phyloP scores from a whole-genome alignment of 1,284 basidiomycete genomes.

The Apiotrichum gracile region DNA sequence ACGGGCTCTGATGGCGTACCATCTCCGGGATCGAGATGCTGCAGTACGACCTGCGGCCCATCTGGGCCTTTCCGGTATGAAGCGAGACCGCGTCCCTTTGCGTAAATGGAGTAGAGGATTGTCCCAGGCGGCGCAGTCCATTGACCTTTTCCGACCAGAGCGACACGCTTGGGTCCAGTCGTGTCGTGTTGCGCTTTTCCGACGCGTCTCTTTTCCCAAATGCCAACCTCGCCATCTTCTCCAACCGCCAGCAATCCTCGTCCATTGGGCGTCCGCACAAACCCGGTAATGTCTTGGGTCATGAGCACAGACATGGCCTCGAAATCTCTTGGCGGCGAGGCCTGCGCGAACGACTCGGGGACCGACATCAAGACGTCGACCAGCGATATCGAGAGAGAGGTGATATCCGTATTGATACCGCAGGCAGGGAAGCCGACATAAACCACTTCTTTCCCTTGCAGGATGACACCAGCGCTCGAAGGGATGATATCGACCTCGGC shows the following conservation, averaged over 20 bases:
- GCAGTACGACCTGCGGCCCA: slow-evolving; percentile 26
- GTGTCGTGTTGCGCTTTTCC: slow-evolving; percentile 20
- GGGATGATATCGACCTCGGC: not conserved
- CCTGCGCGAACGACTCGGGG: slow-evolving; percentile 6
- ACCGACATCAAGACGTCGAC: slow-evolving; percentile 19
- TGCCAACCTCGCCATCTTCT: slow-evolving; percentile 32
- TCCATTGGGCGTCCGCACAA: slow-evolving; percentile 46
- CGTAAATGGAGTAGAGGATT: slow-evolving; percentile 33
- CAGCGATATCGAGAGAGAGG: slow-evolving; percentile 16
- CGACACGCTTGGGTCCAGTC: not conserved
- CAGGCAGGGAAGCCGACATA: slow-evolving; percentile 29
- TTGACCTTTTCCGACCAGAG: slow-evolving; percentile 36
- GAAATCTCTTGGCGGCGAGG: slow-evolving; percentile 5
- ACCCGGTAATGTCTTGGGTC: slow-evolving; percentile 22
- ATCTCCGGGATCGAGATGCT: slow-evolving; percentile 33
- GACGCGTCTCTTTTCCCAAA: slow-evolving; percentile 37
- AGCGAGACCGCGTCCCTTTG: slow-evolving; percentile 43
- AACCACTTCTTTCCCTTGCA: slow-evolving; percentile 55
- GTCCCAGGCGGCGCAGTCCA: slow-evolving; percentile 23
- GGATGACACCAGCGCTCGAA: slow-evolving; percentile 56
- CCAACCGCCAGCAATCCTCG: slow-evolving; percentile 38
- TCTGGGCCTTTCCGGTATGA: slow-evolving; percentile 21
- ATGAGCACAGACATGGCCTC: slow-evolving; percentile 26
- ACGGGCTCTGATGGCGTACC: slow-evolving; percentile 25
- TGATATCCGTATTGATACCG: slow-evolving; percentile 5